phyloP scores from a whole-genome alignment of 2,329 filamentous ascomycete species.

The Gnomoniopsis smithogilvyi region DNA sequence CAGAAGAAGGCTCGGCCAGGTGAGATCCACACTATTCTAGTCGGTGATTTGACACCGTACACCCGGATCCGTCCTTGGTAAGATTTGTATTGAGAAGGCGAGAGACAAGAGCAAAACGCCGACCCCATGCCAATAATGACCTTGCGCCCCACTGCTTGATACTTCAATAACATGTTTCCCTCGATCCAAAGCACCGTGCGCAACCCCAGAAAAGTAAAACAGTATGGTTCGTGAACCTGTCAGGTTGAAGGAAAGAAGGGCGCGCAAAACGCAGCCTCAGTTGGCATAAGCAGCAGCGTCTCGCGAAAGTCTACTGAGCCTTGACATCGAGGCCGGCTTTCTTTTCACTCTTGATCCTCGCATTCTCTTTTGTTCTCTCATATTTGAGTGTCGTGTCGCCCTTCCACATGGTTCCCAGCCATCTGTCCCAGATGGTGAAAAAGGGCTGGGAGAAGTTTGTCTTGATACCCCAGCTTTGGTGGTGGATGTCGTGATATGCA shows the following conservation, averaged over 20 bases:
- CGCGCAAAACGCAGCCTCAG: neutral
- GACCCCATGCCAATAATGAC: neutral
- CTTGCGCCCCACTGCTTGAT: neutral
- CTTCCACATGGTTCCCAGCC: conserved; percentile 79
- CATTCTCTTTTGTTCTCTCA: conserved; percentile 32
- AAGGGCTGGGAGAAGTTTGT: conserved; percentile 88
- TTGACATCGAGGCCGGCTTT: conserved; percentile 23
- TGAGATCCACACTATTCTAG: no score
- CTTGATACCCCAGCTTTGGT: conserved; percentile 99
- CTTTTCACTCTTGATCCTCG: conserved; percentile 37
- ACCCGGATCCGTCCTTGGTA: neutral
- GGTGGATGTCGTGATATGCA: conserved; percentile 95
- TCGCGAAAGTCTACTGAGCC: neutral
- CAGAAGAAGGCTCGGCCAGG: no score
- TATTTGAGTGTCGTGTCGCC: conserved; percentile 52
- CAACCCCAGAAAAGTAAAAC: neutral
- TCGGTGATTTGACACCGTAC: neutral
- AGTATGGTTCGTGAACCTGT: neutral
- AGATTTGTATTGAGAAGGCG: neutral
- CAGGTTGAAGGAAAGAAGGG: neutral
- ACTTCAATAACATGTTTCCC: neutral
- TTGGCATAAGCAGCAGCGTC: neutral
- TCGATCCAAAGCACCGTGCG: neutral
- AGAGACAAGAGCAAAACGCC: neutral
- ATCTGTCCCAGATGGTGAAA: conserved; percentile 91